These are phyloP conservation scores for Claviceps purpurea DNA, from an alignment of 2,329 filamentous ascomycete species.

Conservation along the genomic window DNA sequence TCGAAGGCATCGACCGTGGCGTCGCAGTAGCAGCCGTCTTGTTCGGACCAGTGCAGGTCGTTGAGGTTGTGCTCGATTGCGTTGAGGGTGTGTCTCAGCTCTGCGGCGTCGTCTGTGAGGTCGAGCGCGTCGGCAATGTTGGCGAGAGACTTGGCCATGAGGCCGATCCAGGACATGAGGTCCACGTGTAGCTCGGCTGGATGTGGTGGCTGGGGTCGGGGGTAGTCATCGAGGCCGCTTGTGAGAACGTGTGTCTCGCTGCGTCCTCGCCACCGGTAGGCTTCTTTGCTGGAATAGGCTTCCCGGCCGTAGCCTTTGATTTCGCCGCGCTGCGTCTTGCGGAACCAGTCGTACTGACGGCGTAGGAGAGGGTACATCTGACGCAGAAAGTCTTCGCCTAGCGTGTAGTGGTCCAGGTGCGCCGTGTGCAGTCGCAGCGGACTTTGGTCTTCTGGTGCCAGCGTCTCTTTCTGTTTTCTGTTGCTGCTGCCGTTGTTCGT, in stretches of 20 bases:
- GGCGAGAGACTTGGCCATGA: conserved; percentile 79
- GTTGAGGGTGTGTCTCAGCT: conserved; percentile 57
- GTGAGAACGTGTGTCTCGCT: conserved; percentile 79
- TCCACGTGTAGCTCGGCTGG: conserved; percentile 93
- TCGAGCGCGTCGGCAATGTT: conserved; percentile 67
- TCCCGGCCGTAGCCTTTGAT: conserved; percentile 83
- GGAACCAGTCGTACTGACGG: conserved; percentile 90
- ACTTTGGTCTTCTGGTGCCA: conserved; percentile 25
- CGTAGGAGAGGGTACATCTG: conserved; percentile 76
- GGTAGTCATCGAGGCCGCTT: conserved; percentile 92
- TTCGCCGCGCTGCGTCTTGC: conserved; percentile 78
- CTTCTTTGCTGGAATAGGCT: conserved; percentile 80
- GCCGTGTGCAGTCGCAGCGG: conserved; percentile 38
- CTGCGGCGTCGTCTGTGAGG: conserved; percentile 59
- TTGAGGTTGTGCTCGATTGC: conserved; percentile 79
- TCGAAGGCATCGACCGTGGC: conserved; percentile 92
- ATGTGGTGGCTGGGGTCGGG: conserved; percentile 82
- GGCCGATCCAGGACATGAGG: conserved; percentile 91
- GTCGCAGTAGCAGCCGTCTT: conserved; percentile 78
- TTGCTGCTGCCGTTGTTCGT: conserved; percentile 31
- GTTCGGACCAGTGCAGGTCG: conserved; percentile 83
- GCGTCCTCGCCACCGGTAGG: conserved; percentile 87
- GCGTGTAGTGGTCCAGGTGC: conserved; percentile 53
- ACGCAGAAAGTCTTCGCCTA: conserved; percentile 58
- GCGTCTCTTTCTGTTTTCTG: conserved; percentile 25